Conservation (phyloP, 805 yeast genomes). For the Yarrowia sp. region DNA sequence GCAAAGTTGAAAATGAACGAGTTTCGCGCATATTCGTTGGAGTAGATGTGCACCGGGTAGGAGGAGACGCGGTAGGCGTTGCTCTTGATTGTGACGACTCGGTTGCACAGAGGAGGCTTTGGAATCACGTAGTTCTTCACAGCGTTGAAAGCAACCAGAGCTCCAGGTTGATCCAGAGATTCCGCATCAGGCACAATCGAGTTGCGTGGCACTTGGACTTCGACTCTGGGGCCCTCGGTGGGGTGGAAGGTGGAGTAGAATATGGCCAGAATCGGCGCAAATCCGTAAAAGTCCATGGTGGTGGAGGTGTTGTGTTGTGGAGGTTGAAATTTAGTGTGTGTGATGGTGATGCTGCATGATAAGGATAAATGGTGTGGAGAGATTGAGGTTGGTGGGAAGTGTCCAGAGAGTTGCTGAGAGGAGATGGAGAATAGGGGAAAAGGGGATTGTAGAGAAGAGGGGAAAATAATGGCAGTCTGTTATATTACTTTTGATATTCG, state of each 20-base stretch:
- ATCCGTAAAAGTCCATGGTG: slow-evolving; percentile 56
- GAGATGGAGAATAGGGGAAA: background rate
- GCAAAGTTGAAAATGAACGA: slow-evolving; percentile 92
- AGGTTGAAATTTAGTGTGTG: background rate
- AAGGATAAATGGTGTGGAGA: background rate
- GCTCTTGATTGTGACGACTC: slow-evolving; percentile 74
- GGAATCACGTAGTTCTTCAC: slow-evolving; percentile 93
- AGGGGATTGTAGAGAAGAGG: background rate
- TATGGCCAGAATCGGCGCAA: slow-evolving; percentile 85
- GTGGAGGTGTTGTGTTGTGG: background rate
- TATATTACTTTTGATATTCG: too few relatives aligned
- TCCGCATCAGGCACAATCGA: slow-evolving; percentile 56
- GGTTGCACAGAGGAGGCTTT: slow-evolving; percentile 87
- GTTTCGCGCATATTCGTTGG: slow-evolving; percentile 81
- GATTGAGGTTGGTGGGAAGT: background rate
- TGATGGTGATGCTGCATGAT: slow-evolving; percentile 7
- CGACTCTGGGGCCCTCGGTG: slow-evolving; percentile 90
- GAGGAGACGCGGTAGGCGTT: slow-evolving; percentile 78
- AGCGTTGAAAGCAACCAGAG: slow-evolving; percentile 77
- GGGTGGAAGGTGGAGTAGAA: slow-evolving; percentile 95
- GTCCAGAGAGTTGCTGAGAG: too few relatives aligned
- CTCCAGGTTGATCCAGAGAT: slow-evolving; percentile 47
- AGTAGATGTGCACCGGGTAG: slow-evolving; percentile 84
- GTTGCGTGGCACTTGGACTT: slow-evolving; percentile 88
- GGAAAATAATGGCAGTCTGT: background rate